Evolutionary conservation across 1,284 basidiomycete genomes (phyloP).

Genomic region (Cryptococcus sp.): DNA sequence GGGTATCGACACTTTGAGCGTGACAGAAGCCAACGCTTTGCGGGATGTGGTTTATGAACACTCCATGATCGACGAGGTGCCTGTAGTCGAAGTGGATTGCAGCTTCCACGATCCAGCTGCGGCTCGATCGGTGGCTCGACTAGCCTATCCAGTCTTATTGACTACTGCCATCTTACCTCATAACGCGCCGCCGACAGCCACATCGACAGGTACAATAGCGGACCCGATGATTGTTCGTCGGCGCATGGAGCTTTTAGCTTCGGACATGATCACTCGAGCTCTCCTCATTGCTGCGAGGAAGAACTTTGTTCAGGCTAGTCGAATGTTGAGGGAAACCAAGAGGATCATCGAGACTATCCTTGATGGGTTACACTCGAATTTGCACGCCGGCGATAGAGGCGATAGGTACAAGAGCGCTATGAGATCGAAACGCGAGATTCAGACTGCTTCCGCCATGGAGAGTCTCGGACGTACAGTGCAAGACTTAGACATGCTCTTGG

Average conservation of each 20-base stretch:
- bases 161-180: conserved; percentile 80
- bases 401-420: conserved; percentile 4
- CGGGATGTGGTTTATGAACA: conserved; percentile 85
- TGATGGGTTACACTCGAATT: conserved; percentile 59
- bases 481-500: conserved; percentile 78
- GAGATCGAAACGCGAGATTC: conserved; percentile 71
- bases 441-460: conserved; percentile 68
- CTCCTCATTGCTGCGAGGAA: conserved; percentile 83
- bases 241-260: conserved; percentile 86
- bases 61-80: conserved; percentile 86
- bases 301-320: conserved; percentile 81
- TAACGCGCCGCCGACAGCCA: conserved; percentile 42
- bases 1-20: conserved; percentile 82
- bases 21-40: conserved; percentile 87
- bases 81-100: conserved; percentile 87
- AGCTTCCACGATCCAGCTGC: conserved; percentile 86
- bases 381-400: not conserved
- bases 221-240: conserved; percentile 86
- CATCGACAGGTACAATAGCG: conserved; percentile 55
- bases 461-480: conserved; percentile 78
- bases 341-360: conserved; percentile 80
- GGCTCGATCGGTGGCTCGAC: conserved; percentile 73
- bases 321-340: conserved; percentile 83
- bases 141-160: conserved; percentile 83
- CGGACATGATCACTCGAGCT: conserved; percentile 91